Evolutionary conservation across 495 filamentous ascomycete genomes (phyloP).

Genomic region (Neurospora sp.): DNA sequence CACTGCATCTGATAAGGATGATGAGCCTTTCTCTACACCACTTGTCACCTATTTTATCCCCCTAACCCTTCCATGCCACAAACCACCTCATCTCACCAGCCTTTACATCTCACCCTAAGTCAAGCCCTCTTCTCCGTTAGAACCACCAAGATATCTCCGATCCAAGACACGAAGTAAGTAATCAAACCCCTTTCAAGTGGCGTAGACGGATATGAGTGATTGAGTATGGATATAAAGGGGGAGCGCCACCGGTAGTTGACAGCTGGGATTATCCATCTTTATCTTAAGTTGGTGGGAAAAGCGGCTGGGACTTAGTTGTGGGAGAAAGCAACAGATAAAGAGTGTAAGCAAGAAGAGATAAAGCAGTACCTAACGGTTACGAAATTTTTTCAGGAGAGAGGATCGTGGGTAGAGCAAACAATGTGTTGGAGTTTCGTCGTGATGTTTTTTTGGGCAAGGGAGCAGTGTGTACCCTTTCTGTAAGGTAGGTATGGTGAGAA

Average conservation of each 20-base stretch:
- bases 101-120: neutral
- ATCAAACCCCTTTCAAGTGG: neutral
- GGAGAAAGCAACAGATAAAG: too few species aligned
- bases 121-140: neutral
- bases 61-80: neutral
- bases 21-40: neutral
- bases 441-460: too few species aligned
- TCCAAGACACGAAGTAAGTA: neutral
- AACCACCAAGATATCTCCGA: neutral
- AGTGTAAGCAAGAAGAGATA: too few species aligned
- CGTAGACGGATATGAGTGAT: neutral
- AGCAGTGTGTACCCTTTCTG: too few species aligned
- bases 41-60: neutral
- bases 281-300: too few species aligned
- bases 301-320: too few species aligned
- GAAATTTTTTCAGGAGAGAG: too few species aligned
- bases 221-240: neutral
- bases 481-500: too few species aligned
- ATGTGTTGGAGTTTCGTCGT: too few species aligned
- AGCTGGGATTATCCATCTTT: neutral
- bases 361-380: too few species aligned
- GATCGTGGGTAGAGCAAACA: too few species aligned
- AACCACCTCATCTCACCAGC: neutral
- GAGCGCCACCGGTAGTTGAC: neutral
- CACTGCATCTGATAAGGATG: neutral